These are phyloP conservation scores for Raffaelea albimanens DNA, from an alignment of 2,329 filamentous ascomycete genomes.

Conservation along the genomic window DNA sequence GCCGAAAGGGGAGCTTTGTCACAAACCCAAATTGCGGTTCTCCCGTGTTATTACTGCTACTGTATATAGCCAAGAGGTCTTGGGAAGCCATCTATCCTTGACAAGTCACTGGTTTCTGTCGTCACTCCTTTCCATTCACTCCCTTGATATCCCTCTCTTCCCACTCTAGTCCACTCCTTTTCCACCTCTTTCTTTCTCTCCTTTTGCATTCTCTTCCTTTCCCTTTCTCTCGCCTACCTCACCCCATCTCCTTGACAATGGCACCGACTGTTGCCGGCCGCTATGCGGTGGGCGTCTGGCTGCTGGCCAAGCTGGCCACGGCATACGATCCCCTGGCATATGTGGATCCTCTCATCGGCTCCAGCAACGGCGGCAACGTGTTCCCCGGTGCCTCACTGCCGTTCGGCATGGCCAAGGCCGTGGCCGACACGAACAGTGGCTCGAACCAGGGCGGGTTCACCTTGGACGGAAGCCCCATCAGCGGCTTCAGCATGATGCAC, in stretches of 20 bases:
- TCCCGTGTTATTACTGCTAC: no score
- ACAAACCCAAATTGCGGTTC: no score
- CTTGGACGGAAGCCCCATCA: conserved; percentile 37
- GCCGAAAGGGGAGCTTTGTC: no score
- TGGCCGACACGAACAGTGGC: conserved; percentile 41
- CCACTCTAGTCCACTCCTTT: neutral
- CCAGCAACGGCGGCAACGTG: conserved; percentile 31
- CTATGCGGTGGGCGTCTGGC: neutral
- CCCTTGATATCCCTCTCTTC: no score
- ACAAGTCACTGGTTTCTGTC: no score
- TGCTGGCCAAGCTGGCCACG: neutral
- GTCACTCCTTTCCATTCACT: no score
- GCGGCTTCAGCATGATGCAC: conserved; percentile 49
- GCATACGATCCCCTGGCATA: conserved; percentile 12
- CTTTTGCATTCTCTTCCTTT: neutral
- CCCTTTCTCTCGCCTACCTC: neutral
- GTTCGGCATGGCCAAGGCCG: conserved; percentile 45
- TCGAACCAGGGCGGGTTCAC: conserved; percentile 51
- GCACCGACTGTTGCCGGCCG: neutral
- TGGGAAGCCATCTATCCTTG: no score
- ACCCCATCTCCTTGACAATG: neutral
- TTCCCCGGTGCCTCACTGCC: conserved; percentile 33
- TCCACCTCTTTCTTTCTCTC: neutral
- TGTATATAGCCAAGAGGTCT: no score
- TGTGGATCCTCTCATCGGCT: conserved; percentile 31